Percentiles rank a stretch among this genome's conserved stretches.
Evolutionary conservation across 2,329 filamentous ascomycete genomes (phyloP).

Genomic region (Clarireedia monteithiana): DNA sequence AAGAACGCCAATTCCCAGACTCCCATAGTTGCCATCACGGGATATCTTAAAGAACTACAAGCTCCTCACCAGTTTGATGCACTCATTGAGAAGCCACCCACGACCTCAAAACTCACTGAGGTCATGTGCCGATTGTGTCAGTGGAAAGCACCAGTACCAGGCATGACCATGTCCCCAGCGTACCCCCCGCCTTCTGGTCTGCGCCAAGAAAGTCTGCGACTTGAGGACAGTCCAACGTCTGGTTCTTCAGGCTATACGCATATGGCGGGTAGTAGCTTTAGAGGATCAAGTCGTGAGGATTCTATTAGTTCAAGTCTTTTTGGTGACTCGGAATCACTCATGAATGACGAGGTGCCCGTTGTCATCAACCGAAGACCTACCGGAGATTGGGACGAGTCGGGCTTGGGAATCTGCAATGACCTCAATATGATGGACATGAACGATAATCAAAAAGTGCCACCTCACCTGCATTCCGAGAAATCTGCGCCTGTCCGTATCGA

Average conservation of each 20-base stretch:
- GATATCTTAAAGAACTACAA: constrained; percentile 94
- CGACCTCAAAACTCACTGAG: constrained; percentile 81
- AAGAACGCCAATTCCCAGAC: constrained; percentile 93
- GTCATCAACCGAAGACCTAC: constrained; percentile 65
- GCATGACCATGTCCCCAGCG: constrained; percentile 38
- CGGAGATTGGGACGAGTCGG: constrained; percentile 73
- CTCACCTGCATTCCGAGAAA: constrained; percentile 50
- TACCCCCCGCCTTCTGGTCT: constrained; percentile 56
- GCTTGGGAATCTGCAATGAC: constrained; percentile 68
- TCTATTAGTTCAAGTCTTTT: constrained; percentile 85
- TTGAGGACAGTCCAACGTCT: constrained; percentile 70
- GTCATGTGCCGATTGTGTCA: constrained; percentile 82
- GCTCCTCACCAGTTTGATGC: constrained; percentile 94
- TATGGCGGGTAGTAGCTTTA: constrained; percentile 70
- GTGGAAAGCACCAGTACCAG: constrained; percentile 71
- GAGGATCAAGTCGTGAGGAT: constrained; percentile 75
- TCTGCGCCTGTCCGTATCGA: constrained; percentile 59
- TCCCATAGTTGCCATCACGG: constrained; percentile 92
- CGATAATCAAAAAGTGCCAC: constrained; percentile 34
- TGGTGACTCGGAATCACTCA: constrained; percentile 74
- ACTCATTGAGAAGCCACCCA: constrained; percentile 93
- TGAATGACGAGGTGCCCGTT: constrained; percentile 69
- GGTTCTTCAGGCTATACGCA: constrained; percentile 64
- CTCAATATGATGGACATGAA: constrained; percentile 29
- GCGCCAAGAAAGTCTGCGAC: constrained; percentile 53